These are phyloP conservation scores for Pelargonium myrrhifolium DNA, from an alignment of 441 rosid genomes.

Conservation along the genomic window DNA sequence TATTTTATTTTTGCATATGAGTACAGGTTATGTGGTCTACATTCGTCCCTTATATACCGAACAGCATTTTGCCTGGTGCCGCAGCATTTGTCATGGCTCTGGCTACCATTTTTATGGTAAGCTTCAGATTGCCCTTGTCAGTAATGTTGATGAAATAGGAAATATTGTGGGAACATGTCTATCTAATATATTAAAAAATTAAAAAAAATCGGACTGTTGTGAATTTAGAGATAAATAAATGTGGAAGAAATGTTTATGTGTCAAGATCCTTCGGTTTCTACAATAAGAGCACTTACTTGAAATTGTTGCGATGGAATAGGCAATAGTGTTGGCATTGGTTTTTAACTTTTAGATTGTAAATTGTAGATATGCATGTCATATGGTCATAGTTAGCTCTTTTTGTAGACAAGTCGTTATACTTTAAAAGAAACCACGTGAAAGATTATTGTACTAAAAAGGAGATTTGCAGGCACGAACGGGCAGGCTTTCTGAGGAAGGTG, in stretches of 20 bases:
- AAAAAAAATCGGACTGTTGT: no score
- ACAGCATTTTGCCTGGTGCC: constrained; percentile 56
- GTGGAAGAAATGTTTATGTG: no score
- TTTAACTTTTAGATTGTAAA: no score
- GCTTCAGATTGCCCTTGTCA: constrained; percentile 18
- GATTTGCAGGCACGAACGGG: constrained; percentile 73
- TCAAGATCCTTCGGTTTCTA: no score
- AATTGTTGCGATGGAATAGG: no score
- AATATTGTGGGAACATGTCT: not conserved
- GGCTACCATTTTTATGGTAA: constrained; percentile 65
- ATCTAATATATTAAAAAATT: no score
- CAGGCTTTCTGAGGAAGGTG: constrained; percentile 58
- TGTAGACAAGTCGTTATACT: no score
- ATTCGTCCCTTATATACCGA: constrained; percentile 71
- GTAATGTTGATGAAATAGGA: not conserved
- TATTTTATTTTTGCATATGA: constrained; percentile 1
- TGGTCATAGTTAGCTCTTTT: no score
- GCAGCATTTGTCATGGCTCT: constrained; percentile 48
- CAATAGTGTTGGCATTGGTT: no score
- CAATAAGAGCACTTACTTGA: no score
- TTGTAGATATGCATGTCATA: no score
- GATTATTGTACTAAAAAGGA: not conserved
- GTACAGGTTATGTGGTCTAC: constrained; percentile 91
- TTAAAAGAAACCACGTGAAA: not conserved
- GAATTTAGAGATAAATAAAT: no score